Base-by-base conservation (phyloP, 352 stramenopile species). In the Elongisporangium senticosum region DNA sequence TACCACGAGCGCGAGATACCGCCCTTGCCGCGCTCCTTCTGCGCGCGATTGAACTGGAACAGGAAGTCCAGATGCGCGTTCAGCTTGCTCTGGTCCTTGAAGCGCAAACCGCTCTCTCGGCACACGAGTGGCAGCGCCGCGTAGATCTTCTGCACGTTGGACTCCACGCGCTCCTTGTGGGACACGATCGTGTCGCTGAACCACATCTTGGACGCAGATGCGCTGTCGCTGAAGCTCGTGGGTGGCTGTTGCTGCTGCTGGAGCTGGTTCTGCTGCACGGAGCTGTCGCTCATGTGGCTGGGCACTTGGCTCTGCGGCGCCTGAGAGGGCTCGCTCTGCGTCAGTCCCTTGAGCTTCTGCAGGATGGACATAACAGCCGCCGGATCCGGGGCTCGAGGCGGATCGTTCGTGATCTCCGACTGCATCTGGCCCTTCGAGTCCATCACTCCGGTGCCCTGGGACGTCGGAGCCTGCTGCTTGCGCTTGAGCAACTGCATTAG, bases 71-170 rank as follows among this genome's bases (percentile, higher is more conserved):
- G 63, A 53, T 95, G 86, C 24, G 83, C 82, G 50, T 92, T 77
- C 40, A 93, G 63, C 53, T 95, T 83, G 3, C 72, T 66, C 49
- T 95, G 78, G 26, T 93, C 86, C 51, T 77, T 77, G 59, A 95
- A 95, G 11, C 86, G 83, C 23, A 93, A 50, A 7, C 86, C 86
- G 59, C 86, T 95, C 51, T 89, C 83, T 23, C 81, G 74, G 56
- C 81, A 95, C 55, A 95, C 80, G 21, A 93, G 73, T 14, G 86
- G 86, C 48, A 95, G 64, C 15, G 78, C 86, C 4, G 82, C 83
- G 57, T 95, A 95, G n/a, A 95, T 58, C 52, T 89, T 90, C 58
- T 93, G 83, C 17, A 95, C 76, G 49, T 95, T 92, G 3, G 79
- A 88, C 65, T 93, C 86, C 21, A 95, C 82, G 19, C 86, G 81